Base-by-base conservation (phyloP, 495 filamentous ascomycete genomes). In the Trichoderma virens region DNA sequence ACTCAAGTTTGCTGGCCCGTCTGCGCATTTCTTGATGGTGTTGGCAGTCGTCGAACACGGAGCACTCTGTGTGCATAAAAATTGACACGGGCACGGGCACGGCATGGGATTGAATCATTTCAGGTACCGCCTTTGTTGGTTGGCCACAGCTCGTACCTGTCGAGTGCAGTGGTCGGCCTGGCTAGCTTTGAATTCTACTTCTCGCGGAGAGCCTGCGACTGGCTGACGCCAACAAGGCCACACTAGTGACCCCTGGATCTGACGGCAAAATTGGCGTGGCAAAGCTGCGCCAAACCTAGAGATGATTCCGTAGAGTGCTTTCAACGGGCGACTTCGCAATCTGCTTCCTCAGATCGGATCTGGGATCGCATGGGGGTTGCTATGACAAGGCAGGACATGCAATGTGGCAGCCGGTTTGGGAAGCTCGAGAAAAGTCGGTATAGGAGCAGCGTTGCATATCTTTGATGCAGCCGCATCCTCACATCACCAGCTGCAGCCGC, bases 201-300 rank as follows among this genome's bases (percentile, higher is more conserved):
- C 27, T 56, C 23, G 23, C 11, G 28, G 25, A 31, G 51, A 56
- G 28, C 25, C 27, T 27, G 51, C 51, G 51, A 30, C 51, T 14
- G 51, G 51, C 25, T 56, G 23, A 27, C 20, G 25, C 51, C 51
- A 56, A 30, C 23, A 6, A 28, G 51, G 43, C 43, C 43, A 47
- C 43, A 51, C 45, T 51, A 51, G 45, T 51, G 6, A 51, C 45
- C 45, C 51, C 51, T 56, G n/a, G 51, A 56, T 30, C 51, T 56
- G 27, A 30, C 51, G 51, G 51, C 51, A 56, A 56, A 13, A 56
- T 30, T 28, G 51, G 8, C 23, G 11, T 30, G 23, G n/a, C 28
- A 56, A 28, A 28, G 16, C 11, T 56, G 16, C 20, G 45, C 45
- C 45, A 30, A 27, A 5, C 27, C 25, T 9, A 25, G 45, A 56